Conservation (phyloP, 2,329 filamentous ascomycete species). For the Fusarium penzigii region DNA sequence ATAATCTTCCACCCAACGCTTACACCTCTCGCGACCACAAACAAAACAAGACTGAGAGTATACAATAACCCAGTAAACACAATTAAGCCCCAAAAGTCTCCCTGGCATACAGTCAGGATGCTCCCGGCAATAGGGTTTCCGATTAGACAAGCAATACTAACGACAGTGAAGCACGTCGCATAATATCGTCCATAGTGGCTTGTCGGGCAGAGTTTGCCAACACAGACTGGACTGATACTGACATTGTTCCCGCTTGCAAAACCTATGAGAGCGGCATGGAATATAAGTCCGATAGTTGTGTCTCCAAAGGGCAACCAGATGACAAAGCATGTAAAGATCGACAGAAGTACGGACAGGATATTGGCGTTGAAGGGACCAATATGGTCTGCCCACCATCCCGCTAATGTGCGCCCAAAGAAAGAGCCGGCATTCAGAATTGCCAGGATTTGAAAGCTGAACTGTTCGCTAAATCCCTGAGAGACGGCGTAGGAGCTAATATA, state of each 20-base stretch:
- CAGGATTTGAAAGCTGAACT: background rate
- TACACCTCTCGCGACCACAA: too few species aligned
- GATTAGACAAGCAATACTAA: background rate
- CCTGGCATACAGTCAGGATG: too few species aligned
- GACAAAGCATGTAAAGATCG: background rate
- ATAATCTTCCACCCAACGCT: too few species aligned
- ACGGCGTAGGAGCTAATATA: background rate
- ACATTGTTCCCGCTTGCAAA: background rate
- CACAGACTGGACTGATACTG: background rate
- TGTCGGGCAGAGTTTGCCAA: background rate
- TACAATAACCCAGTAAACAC: too few species aligned
- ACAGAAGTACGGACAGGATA: background rate
- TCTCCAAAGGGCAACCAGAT: background rate
- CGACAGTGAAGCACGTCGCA: background rate
- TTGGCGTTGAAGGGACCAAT: background rate
- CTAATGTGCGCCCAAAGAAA: background rate
- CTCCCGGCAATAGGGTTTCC: background rate
- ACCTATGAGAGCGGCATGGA: background rate
- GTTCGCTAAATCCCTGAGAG: background rate
- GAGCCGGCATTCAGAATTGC: background rate
- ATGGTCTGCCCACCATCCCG: background rate
- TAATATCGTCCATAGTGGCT: background rate
- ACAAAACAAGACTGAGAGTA: too few species aligned
- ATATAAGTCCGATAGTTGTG: background rate
- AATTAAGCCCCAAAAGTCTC: too few species aligned